Evolutionary conservation across 2,329 filamentous ascomycete species (phyloP).

Genomic region (Epichloe scottii): DNA sequence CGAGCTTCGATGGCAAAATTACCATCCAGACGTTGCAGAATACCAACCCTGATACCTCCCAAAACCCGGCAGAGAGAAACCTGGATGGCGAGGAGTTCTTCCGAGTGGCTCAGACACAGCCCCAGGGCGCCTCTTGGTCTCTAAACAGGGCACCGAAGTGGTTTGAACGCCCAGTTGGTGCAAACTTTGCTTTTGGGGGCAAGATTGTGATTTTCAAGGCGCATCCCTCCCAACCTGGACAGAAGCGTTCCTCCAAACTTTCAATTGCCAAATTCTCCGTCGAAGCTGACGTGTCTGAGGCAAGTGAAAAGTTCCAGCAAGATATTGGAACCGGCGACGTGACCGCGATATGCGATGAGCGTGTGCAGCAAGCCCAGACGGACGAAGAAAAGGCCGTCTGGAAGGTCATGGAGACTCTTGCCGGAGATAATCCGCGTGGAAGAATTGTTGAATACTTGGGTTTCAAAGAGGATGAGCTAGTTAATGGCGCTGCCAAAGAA

Average conservation of each 20-base stretch:
- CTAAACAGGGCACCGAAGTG: conserved; percentile 78
- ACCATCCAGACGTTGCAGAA: conserved; percentile 88
- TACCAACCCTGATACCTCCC: conserved; percentile 65
- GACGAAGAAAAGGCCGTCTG: conserved; percentile 95
- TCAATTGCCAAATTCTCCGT: conserved; percentile 79
- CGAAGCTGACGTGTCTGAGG: conserved; percentile 71
- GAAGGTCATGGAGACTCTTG: conserved; percentile 83
- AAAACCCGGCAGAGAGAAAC: conserved; percentile 52
- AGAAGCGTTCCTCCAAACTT: conserved; percentile 61
- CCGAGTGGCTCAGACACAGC: conserved; percentile 79
- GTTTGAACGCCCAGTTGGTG: conserved; percentile 74
- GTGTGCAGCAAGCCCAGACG: conserved; percentile 60
- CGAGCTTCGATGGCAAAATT: conserved; percentile 95
- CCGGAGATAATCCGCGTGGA: conserved; percentile 72
- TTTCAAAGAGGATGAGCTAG: conserved; percentile 52
- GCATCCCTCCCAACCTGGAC: conserved; percentile 44
- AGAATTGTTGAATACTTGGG: conserved; percentile 82
- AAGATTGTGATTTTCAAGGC: conserved; percentile 70
- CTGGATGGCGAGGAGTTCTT: conserved; percentile 95
- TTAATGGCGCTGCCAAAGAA: conserved; percentile 33
- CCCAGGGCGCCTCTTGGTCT: conserved; percentile 81
- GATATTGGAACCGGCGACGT: conserved; percentile 70
- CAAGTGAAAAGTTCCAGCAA: conserved; percentile 78
- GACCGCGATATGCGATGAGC: conserved; percentile 63
- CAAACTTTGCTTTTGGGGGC: conserved; percentile 89